Base-by-base conservation (phyloP, 257 asterid species). In the Ligustrum vulgare region DNA sequence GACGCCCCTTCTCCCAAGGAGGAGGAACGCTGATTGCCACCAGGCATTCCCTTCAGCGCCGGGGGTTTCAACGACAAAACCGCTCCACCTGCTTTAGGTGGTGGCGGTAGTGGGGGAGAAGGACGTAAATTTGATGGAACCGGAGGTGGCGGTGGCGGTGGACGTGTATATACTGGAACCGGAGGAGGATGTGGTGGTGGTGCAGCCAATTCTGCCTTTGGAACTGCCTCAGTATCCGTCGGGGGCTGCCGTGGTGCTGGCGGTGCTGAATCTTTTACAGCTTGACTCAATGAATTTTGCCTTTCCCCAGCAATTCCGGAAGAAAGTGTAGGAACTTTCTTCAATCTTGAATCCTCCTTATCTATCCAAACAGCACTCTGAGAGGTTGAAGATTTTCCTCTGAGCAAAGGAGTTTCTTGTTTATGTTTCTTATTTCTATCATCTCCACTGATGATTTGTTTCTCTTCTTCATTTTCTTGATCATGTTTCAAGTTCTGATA, bases 341-440 rank as follows among this genome's bases (percentile, higher is more conserved):
- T 45, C 2, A 45, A 2, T 11, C 58, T 64, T 15, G 39, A 31
- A 7, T 80, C 76, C 18, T 77, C 78, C 4, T 45, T 70, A 0
- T 84, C 91, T 1, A 31, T 78, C 99, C 97, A 90, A 49, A 81
- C 28, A 31, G 83, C 80, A 62, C 89, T 87, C 37, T 93, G 91
- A 33, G 99, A 93, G 67, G 91, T 73, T 12, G 97, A 93, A 45
- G 97, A 86, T 74, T 82, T 83, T 23, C 97, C 98, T 75, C 91
- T 79, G 11, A 91, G 94, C 80, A 91, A 68, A 58, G 93, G 97
- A 65, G 70, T 71, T 79, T 89, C 93, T 16, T 86, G 96, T 65
- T 80, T 80, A 23, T 43, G 39, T 76, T 32, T 72, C 77, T 69
- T 81, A 12, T 76, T 75, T 60, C 82, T 80, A n/a, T 72, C 83